Evolutionary conservation across 768 basidiomycete genomes (phyloP), one percentile per base, ranked within the genome.

Genomic region (Tylopilus subfusipes): DNA sequence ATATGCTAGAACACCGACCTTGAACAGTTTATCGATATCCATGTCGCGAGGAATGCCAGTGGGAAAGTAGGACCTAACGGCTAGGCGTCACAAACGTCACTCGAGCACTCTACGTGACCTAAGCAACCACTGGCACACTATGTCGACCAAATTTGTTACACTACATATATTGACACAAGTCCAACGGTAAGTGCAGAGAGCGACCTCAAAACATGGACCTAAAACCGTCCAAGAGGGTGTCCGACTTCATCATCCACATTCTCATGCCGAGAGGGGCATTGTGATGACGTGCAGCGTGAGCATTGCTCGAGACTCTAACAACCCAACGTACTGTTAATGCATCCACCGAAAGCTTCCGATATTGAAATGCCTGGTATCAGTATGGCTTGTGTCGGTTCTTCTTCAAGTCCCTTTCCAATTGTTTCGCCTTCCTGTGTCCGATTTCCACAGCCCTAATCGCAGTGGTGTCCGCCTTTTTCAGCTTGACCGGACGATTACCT

Each of bases 401-500:
- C 83, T 95, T 94, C 72, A 92, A 67, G 61, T 96, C 86, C 72
- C 83, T 88, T 69, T 97, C 95, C 42, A 98, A 77, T 68, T 89
- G 82, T 69, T 85, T 88, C 13, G 95, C 96, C 72, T 97, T 98
- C 54, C 87, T 81, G 66, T 91, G 87, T 1, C 96, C 94, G 58
- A 99, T 97, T 66, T 92, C 87, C 33, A 98, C 95, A 8, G 93
- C 88, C 50, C 90, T 81, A 53, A 98, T 90, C 48, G 87, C 82
- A 44, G 85, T 84, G 61, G 82, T 82, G 67, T 94, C 91, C 33
- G 97, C 95, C 71, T 97, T 98, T 75, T 90, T 94, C 57, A 99
- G 81, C 67, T 91, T 91, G 61, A 99, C 84, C n/a, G 97, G 97
- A 49, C 97, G 82, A 66, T 96, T 96, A 40, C 97, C 97, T 48